Conservation (phyloP, 306 rosid genomes). For the Castanea crenata region DNA sequence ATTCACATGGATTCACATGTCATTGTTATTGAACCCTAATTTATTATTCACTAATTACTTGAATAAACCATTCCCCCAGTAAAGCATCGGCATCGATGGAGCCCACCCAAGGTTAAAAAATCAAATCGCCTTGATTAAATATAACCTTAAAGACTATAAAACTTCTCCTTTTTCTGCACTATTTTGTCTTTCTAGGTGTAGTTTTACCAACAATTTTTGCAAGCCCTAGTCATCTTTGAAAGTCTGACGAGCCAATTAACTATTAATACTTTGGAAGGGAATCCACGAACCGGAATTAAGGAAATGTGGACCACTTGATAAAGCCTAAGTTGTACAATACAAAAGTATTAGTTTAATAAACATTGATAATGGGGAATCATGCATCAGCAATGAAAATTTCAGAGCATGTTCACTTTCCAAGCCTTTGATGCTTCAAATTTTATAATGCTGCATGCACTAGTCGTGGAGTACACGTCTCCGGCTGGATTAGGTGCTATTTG, state of each 20-base stretch:
- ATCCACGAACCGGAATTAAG: slow-evolving; percentile 35
- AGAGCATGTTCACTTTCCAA: slow-evolving; percentile 34
- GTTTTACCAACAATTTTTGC: slow-evolving; percentile 13
- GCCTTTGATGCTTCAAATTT: slow-evolving; percentile 15
- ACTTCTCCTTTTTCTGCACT: slow-evolving; percentile 20
- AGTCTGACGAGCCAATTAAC: slow-evolving; percentile 26
- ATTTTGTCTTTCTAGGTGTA: slow-evolving; percentile 20
- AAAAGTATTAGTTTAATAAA: background rate
- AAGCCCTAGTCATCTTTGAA: slow-evolving; percentile 18
- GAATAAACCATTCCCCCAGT: slow-evolving; percentile 24
- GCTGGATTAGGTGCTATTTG: slow-evolving; percentile 3
- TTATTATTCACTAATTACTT: slow-evolving; percentile 24
- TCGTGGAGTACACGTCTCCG: slow-evolving; percentile 38
- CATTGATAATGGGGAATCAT: slow-evolving; percentile 28
- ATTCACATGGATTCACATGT: slow-evolving; percentile 69
- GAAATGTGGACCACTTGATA: slow-evolving; percentile 36
- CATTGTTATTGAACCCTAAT: slow-evolving; percentile 37
- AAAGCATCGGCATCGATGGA: slow-evolving; percentile 40
- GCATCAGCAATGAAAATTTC: slow-evolving; percentile 22
- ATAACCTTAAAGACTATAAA: slow-evolving; percentile 32
- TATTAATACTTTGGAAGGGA: slow-evolving; percentile 25
- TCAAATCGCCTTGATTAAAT: slow-evolving; percentile 33
- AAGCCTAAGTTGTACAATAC: slow-evolving; percentile 18
- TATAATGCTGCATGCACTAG: slow-evolving; percentile 23
- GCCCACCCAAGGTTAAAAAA: slow-evolving; percentile 35